Evolutionary conservation across 2,329 filamentous ascomycete genomes (phyloP), one percentile per base, ranked within the genome.

Genomic region (Pseudogymnoascus verrucosus): DNA sequence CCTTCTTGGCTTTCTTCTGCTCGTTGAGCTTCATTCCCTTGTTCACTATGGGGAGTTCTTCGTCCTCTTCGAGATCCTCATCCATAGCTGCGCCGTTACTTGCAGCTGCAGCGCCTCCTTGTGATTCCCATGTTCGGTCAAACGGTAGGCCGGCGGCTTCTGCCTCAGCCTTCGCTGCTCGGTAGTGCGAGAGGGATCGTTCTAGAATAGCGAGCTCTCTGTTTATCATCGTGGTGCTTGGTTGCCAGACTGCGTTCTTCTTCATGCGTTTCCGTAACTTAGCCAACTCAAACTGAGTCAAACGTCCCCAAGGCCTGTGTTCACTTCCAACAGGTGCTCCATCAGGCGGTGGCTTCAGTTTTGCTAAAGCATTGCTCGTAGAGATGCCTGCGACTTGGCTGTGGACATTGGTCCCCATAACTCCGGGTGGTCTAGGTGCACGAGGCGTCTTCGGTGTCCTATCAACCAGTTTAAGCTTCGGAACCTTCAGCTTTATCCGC

Each of bases 241-340:
- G 90, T 2, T 85, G 87, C 90, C 90, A 95, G 4, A 90, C 87
- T 0, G 90, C 89, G 71, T 95, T 95, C 80, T 95, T 95, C 82
- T 95, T 95, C 90, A 95, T 95, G 16, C 89, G 83, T 76, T 95
- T 95, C 65, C 90, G 81, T 6, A 95, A 79, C 67, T 86, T 83
- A 0, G 85, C 86, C 57, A 89, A 78, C 71, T 89, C 86, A 66
- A 84, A 88, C 14, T 80, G 78, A 5, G 85, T 88, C 39, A 89
- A 78, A 68, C 85, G 84, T 23, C 88, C 77, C 86, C 86, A 89
- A 0, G 86, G 86, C 10, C 84, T 82, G 69, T 63, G 61, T 64
- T 88, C 82, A 63, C 84, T 85, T 28, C 85, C 85, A 12, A 82
- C 75, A 1, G 83, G 78, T 1, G 83, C 84, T 66, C 86, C 81